Conservation (phyloP, 768 basidiomycete genomes). For the Trametes cingulata region DNA sequence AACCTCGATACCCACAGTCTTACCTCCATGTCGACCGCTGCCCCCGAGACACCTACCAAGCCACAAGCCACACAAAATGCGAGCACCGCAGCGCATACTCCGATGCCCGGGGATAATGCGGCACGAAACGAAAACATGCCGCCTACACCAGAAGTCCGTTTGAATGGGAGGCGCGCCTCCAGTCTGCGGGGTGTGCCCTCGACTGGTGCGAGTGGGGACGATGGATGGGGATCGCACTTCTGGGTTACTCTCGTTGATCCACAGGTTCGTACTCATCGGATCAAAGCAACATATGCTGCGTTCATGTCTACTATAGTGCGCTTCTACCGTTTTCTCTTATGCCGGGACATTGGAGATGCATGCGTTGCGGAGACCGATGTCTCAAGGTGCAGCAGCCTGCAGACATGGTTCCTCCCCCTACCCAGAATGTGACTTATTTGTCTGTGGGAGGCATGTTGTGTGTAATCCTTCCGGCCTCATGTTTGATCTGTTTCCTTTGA, state of each 20-base stretch:
- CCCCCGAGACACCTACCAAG: background rate
- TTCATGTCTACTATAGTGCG: too few relatives aligned
- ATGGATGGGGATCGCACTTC: constrained; percentile 84
- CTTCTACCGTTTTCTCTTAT: too few relatives aligned
- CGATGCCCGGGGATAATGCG: constrained; percentile 2
- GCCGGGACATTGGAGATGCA: too few relatives aligned
- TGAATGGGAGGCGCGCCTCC: constrained; percentile 30
- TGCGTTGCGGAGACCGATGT: too few relatives aligned
- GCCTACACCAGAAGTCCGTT: constrained; percentile 30
- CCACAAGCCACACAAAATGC: background rate
- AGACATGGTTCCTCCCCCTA: too few relatives aligned
- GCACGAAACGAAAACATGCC: constrained; percentile 13
- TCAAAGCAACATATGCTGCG: too few relatives aligned
- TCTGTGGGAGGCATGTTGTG: too few relatives aligned
- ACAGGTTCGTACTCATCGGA: constrained; percentile 52
- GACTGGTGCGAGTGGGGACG: constrained; percentile 12
- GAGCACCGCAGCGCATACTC: background rate
- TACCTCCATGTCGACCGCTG: constrained; percentile 13
- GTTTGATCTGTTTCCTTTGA: background rate
- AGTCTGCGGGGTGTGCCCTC: constrained; percentile 15
- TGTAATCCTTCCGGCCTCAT: too few relatives aligned
- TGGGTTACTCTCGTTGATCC: constrained; percentile 96
- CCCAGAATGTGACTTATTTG: too few relatives aligned
- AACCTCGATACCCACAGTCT: constrained; percentile 1
- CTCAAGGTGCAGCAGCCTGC: too few relatives aligned